Base-by-base conservation (phyloP, 2,329 filamentous ascomycete genomes). In the Fonsecaea nubica region DNA sequence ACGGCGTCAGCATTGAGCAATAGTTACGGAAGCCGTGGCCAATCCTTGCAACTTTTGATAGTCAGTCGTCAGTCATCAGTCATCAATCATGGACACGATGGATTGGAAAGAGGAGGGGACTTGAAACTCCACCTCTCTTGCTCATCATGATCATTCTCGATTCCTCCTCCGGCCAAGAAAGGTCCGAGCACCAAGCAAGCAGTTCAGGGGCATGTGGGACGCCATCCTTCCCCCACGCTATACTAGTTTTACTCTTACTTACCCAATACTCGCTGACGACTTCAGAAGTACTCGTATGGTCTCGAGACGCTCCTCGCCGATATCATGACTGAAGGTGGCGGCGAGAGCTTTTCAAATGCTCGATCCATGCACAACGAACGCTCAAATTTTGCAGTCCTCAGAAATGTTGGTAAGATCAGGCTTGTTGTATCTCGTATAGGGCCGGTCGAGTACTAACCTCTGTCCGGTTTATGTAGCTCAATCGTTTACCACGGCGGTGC, bases 241-340 rank as follows among this genome's bases (percentile, higher is more conserved):
- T 50, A 21, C 45, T 50, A 9, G 18, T 25, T 50, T 50, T 25
- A 50, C 45, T 50, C 45, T 25, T 25, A 25, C 25, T 25, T 25
- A 25, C 25, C 25, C 25, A 25, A 25, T 25, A 42, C 13, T 25
- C 18, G 45, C 45, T 50, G 45, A 50, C 18, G 45, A 50, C 45
- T 25, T 25, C 45, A 50, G 18, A 50, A 50, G 45, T 50, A 25
- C 25, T 25, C 25, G 25, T 2, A 9, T 50, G 18, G 45, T 25
- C 8, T 25, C 18, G 21, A 50, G 21, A 50, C 45, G 45, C 21
- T 5, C 6, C 45, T 50, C 12, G 21, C 18, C 21, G 18, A 10
- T 21, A 25, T 50, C 18, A 50, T 50, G 45, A 50, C 45, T 50
- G 45, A 50, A 50, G 45, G 45, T 21, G 45, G 45, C 45, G 45